A percentile compares a stretch with the other conserved stretches of the same genome.
Conservation (phyloP, 2,329 filamentous ascomycete genomes). For the Ophiocordyceps camponoti-leonardi region DNA sequence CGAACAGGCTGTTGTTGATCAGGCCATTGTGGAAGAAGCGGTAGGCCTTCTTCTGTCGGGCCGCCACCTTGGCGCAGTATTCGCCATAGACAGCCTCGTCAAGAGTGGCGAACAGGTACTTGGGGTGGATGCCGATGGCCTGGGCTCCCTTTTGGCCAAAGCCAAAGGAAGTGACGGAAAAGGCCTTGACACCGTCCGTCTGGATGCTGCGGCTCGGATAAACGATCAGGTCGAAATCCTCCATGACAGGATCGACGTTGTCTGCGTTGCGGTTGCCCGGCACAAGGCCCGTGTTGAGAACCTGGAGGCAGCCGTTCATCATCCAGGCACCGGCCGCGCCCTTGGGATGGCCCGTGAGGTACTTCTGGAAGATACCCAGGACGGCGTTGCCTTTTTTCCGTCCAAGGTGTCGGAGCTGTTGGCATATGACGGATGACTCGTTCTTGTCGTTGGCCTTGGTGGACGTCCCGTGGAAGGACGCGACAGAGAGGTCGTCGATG, state of each 20-base stretch:
- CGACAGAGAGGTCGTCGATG: constrained; percentile 85
- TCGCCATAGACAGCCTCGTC: constrained; percentile 66
- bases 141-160: constrained; percentile 99
- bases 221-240: constrained; percentile 94
- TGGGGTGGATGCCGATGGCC: constrained; percentile 90
- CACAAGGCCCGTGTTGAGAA: constrained; percentile 83
- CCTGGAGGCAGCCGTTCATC: constrained; percentile 96
- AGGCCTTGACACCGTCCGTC: constrained; percentile 95
- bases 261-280: constrained; percentile 97
- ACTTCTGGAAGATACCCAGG: constrained; percentile 97
- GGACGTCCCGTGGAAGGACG: constrained; percentile 97
- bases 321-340: constrained; percentile 99
- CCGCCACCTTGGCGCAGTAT: constrained; percentile 79
- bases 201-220: constrained; percentile 92
- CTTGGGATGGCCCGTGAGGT: constrained; percentile 96
- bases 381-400: constrained; percentile 93
- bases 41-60: constrained; percentile 96
- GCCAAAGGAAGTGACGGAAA: constrained; percentile 96
- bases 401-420: constrained; percentile 88
- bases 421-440: constrained; percentile 91
- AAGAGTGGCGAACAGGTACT: constrained; percentile 88
- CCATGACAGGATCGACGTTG: constrained; percentile 91
- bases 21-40: constrained; percentile 96
- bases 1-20: constrained; percentile 95
- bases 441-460: constrained; percentile 99